Conservation (phyloP, 2,329 filamentous ascomycete genomes). For the Sordariomycetes sp. region DNA sequence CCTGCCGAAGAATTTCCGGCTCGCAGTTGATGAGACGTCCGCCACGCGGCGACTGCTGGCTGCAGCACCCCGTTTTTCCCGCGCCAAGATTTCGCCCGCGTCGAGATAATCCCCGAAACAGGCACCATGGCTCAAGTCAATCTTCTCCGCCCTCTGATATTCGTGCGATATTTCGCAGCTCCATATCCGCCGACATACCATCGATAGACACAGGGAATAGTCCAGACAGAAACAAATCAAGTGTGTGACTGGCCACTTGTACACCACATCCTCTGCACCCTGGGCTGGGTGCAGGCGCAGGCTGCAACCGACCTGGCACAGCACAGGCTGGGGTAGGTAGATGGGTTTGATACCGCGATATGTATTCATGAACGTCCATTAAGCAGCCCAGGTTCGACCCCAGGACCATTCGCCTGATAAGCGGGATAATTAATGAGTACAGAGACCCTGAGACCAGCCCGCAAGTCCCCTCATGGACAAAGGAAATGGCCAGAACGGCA, state of each 20-base stretch:
- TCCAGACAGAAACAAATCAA: no score
- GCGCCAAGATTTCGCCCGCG: neutral
- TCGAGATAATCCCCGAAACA: neutral
- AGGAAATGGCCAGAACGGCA: constrained; percentile 1
- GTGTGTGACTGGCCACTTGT: no score
- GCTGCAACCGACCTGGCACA: neutral
- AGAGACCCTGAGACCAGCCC: neutral
- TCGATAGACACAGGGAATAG: no score
- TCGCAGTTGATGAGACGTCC: neutral
- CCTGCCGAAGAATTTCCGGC: neutral
- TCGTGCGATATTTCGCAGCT: no score
- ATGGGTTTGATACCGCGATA: neutral
- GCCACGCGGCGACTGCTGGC: neutral
- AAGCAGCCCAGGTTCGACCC: neutral
- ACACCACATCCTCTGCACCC: no score
- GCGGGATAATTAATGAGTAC: neutral
- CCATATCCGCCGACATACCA: no score
- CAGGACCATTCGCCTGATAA: neutral
- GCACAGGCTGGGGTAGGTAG: neutral
- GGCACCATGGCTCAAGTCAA: neutral
- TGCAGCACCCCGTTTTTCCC: no score
- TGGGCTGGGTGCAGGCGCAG: no score
- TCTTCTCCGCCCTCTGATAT: no score
- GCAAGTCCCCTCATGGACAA: neutral
- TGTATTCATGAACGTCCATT: neutral